A percentile compares a stretch with the other conserved stretches of the same genome.
Evolutionary conservation across 345 rosid species (phyloP).

Genomic region (Lepidium sativum): DNA sequence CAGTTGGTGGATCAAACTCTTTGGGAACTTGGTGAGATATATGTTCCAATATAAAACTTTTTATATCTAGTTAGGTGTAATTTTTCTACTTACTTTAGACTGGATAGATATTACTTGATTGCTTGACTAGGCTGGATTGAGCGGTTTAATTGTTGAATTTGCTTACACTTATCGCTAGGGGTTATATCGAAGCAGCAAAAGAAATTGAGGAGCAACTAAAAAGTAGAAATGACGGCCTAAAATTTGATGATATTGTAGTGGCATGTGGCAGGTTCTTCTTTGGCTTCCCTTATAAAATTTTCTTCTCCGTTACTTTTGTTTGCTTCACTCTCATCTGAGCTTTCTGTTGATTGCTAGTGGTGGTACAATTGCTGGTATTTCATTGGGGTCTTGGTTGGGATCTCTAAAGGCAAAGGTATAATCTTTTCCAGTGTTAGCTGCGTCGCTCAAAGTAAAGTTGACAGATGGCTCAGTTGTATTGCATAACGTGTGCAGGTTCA

Average conservation of each 20-base stretch:
- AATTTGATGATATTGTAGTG: slow-evolving; percentile 80
- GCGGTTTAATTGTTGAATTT: not conserved
- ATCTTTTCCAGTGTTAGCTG: not conserved
- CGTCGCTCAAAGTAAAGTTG: not conserved
- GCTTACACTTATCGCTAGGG: slow-evolving; percentile 37
- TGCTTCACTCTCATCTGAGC: not conserved
- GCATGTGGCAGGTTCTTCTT: slow-evolving; percentile 91
- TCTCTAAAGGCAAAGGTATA: slow-evolving; percentile 72
- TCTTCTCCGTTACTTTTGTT: not conserved
- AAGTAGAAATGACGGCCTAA: slow-evolving; percentile 26
- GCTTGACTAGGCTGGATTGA: not conserved
- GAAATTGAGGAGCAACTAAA: slow-evolving; percentile 84
- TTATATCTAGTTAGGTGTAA: not conserved
- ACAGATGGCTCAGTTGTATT: slow-evolving; percentile 2
- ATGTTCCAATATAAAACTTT: not conserved
- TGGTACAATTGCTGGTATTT: slow-evolving; percentile 82
- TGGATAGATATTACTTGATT: not conserved
- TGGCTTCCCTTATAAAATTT: not conserved
- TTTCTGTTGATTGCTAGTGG: slow-evolving; percentile 45
- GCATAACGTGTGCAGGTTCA: slow-evolving; percentile 51
- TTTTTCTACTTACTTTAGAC: not conserved
- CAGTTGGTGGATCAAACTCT: slow-evolving; percentile 93
- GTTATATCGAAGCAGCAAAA: slow-evolving; percentile 75
- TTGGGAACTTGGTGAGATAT: slow-evolving; percentile 89
- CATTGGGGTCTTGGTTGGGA: slow-evolving; percentile 74